Evolutionary conservation across 2,329 filamentous ascomycete species (phyloP).

Genomic region (Diaporthe citriasiana): DNA sequence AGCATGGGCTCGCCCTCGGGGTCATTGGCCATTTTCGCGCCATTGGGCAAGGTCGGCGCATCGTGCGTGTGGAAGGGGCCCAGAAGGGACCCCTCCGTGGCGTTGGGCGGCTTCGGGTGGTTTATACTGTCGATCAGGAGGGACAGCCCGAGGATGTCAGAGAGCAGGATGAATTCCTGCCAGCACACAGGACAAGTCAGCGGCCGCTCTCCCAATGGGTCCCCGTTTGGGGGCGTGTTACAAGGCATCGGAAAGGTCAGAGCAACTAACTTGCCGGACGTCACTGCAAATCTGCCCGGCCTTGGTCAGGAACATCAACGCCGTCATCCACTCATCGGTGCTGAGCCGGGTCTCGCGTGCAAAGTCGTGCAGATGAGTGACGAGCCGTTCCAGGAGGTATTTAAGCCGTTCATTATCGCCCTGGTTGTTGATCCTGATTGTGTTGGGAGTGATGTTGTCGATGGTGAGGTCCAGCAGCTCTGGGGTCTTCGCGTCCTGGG

Average conservation of each 20-base stretch:
- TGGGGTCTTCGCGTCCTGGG: slow-evolving; percentile 43
- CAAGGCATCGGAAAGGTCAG: not conserved
- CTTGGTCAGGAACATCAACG: slow-evolving; percentile 77
- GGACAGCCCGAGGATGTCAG: slow-evolving; percentile 83
- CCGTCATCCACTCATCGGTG: slow-evolving; percentile 83
- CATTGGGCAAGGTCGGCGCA: slow-evolving; percentile 69
- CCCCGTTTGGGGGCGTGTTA: slow-evolving; percentile 28
- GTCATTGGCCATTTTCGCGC: slow-evolving; percentile 76
- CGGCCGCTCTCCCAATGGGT: not conserved
- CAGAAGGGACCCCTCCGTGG: slow-evolving; percentile 84
- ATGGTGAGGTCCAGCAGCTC: slow-evolving; percentile 73
- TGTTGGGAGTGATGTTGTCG: slow-evolving; percentile 85
- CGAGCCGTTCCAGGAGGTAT: slow-evolving; percentile 80
- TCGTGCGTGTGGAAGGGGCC: slow-evolving; percentile 89
- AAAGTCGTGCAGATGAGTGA: slow-evolving; percentile 86
- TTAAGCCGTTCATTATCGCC: slow-evolving; percentile 74
- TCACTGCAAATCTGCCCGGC: slow-evolving; percentile 82
- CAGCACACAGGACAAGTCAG: not conserved
- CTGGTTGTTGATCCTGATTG: slow-evolving; percentile 81
- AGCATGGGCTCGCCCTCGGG: slow-evolving; percentile 78
- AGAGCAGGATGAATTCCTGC: slow-evolving; percentile 85
- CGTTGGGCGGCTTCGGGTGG: slow-evolving; percentile 79
- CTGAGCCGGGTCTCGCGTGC: slow-evolving; percentile 83
- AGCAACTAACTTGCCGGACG: slow-evolving; percentile 74
- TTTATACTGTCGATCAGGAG: slow-evolving; percentile 87